Evolutionary conservation across 2,329 filamentous ascomycete species (phyloP).

Genomic region (Colletotrichum godetiae): DNA sequence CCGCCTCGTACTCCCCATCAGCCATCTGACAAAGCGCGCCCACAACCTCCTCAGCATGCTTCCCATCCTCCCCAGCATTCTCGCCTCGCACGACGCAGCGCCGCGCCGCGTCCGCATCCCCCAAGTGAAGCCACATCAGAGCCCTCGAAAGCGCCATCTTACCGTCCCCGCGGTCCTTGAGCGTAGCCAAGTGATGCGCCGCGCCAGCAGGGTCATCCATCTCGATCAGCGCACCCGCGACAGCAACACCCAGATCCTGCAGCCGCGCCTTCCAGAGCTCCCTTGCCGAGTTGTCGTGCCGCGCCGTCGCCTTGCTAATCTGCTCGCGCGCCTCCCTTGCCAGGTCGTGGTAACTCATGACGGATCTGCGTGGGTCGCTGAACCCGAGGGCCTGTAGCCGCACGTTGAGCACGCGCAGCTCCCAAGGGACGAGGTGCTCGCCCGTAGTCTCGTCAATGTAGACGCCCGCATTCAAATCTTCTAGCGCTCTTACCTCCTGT

Average conservation of each 20-base stretch:
- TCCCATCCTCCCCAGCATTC: constrained; percentile 41
- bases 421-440: constrained; percentile 84
- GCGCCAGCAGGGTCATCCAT: constrained; percentile 91
- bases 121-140: constrained; percentile 81
- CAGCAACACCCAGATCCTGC: constrained; percentile 77
- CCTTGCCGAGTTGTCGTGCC: constrained; percentile 64
- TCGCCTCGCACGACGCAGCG: constrained; percentile 54
- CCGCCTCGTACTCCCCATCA: constrained; percentile 76
- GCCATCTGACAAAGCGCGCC: constrained; percentile 81
- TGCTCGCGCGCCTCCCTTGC: constrained; percentile 79
- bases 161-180: constrained; percentile 56
- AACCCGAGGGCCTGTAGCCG: constrained; percentile 88
- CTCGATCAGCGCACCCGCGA: constrained; percentile 77
- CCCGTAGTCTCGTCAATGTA: constrained; percentile 67
- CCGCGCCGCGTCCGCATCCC: constrained; percentile 77
- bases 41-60: constrained; percentile 62
- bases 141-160: constrained; percentile 63
- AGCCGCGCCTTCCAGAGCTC: constrained; percentile 79
- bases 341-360: constrained; percentile 92
- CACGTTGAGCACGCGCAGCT: constrained; percentile 83
- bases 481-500: constrained; percentile 73
- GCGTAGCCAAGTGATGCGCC: constrained; percentile 73
- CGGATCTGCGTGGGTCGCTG: constrained; percentile 82
- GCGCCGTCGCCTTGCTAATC: constrained; percentile 58
- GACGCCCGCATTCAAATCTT: constrained; percentile 67